Base-by-base conservation (phyloP, 2,329 filamentous ascomycete species). In the Fusarium sp. region DNA sequence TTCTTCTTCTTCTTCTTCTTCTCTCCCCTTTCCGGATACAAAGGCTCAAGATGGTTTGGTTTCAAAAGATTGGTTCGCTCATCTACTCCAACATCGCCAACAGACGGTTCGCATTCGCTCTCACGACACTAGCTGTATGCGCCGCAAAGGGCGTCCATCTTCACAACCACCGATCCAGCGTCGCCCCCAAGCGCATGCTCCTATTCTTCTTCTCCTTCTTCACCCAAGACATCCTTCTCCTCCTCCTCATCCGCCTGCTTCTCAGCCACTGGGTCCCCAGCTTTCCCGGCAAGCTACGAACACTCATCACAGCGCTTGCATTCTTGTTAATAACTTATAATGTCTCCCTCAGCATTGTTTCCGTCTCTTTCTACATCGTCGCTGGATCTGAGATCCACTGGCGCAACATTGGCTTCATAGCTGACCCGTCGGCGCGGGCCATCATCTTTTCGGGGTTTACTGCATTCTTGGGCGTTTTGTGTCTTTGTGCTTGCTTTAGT, bases 321-420 rank as follows among this genome's bases (percentile, higher is more conserved):
- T 44, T 63, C 24, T 22, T 52, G 31, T 59, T 80, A 28, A 72
- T 79, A 62, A 48, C 59, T 18, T 74, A 74, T 63, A 74, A 76
- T 67, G 70, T 78, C 24, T 42, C 65, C 4, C 59, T 82, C 11
- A 76, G 79, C 39, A 60, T 75, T 35, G 62, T 77, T 33, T 78
- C 73, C 31, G 70, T 82, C 5, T 78, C 81, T 7, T 83, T 83
- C 48, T 83, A 81, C 63, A 59, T 72, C 14, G 77, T 81, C 15
- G 75, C 81, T 10, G 81, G 81, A 11, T 79, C 81, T 0, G 81
- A 83, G 33, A 77, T 83, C 9, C 82, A 79, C 49, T 83, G 82
- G 81, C 77, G 80, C 18, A 82, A 83, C 54, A 73, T 82, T n/a
- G 80, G 72, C 2, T 58, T 82, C 14, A 81, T 78, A 4, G 74